Percentiles rank a stretch among this genome's conserved stretches.
These are phyloP conservation scores for Cyclotella cryptica DNA, from an alignment of 108 stramenopile species.

Conservation along the genomic window DNA sequence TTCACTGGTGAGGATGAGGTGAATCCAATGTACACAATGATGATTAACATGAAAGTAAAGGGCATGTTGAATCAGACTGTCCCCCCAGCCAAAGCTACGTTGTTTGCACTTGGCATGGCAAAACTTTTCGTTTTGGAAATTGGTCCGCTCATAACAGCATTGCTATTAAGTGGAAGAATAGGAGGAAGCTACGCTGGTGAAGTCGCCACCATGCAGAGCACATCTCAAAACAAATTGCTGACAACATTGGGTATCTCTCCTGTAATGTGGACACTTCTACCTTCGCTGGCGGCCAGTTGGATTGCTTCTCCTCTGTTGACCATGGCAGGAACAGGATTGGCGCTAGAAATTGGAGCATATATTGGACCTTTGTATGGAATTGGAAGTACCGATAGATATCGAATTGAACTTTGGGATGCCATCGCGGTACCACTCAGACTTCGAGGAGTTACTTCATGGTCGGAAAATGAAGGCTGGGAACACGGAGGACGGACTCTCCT, in stretches of 20 bases:
- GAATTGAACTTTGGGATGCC: constrained; percentile 50
- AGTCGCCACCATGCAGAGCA: constrained; percentile 82
- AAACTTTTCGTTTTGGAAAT: constrained; percentile 86
- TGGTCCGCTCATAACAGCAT: constrained; percentile 78
- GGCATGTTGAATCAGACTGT: constrained; percentile 64
- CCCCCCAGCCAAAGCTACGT: constrained; percentile 76
- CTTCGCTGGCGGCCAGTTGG: constrained; percentile 72
- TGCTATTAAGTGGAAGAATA: constrained; percentile 80
- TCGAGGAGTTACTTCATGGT: constrained; percentile 38
- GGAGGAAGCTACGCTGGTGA: constrained; percentile 85
- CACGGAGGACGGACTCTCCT: constrained; percentile 32
- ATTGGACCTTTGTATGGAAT: constrained; percentile 77
- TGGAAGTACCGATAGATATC: constrained; percentile 54
- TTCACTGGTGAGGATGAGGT: constrained; percentile 74
- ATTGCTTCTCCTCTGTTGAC: constrained; percentile 80
- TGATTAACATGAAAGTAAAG: constrained; percentile 72
- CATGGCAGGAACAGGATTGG: constrained; percentile 63
- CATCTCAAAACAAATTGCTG: constrained; percentile 78
- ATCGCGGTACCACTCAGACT: constrained; percentile 66
- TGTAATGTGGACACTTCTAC: constrained; percentile 66
- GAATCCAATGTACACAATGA: constrained; percentile 66
- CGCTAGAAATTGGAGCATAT: constrained; percentile 67
- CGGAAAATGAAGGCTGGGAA: constrained; percentile 37
- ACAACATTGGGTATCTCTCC: constrained; percentile 73
- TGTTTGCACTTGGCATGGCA: constrained; percentile 84